phyloP scores from a whole-genome alignment of 2,329 filamentous ascomycete species.

The Colletotrichum truncatum region DNA sequence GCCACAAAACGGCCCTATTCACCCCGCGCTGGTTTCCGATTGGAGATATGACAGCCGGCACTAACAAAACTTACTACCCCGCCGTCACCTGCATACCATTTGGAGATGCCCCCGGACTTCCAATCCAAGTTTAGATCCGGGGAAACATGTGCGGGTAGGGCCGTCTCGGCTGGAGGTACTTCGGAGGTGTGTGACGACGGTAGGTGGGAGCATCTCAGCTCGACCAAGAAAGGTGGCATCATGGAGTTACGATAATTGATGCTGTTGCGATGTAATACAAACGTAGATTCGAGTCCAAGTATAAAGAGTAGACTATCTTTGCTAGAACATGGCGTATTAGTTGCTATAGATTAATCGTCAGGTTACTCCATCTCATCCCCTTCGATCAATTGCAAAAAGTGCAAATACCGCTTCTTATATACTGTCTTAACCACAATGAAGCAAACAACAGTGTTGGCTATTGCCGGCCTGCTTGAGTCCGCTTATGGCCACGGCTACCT shows the following conservation, averaged over 20 bases:
- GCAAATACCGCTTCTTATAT: too few relatives aligned
- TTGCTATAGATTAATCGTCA: too few relatives aligned
- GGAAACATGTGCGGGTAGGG: slow-evolving; percentile 15
- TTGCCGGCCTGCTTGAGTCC: background rate
- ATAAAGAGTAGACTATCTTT: too few relatives aligned
- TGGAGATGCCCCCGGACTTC: slow-evolving; percentile 12
- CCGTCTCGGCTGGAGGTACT: slow-evolving; percentile 26
- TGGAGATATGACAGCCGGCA: slow-evolving; percentile 19
- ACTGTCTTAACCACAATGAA: background rate
- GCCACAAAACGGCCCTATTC: slow-evolving; percentile 11
- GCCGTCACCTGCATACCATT: slow-evolving; percentile 13
- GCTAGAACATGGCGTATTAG: too few relatives aligned
- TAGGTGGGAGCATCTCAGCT: background rate
- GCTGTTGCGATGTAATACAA: background rate
- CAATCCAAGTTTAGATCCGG: slow-evolving; percentile 20
- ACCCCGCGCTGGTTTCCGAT: slow-evolving; percentile 21
- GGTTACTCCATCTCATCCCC: too few relatives aligned
- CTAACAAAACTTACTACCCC: slow-evolving; percentile 18
- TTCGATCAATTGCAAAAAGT: too few relatives aligned
- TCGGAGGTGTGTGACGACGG: slow-evolving; percentile 12
- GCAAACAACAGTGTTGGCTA: background rate
- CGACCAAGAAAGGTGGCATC: background rate
- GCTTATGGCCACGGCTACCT: slow-evolving; percentile 55
- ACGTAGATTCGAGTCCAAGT: too few relatives aligned
- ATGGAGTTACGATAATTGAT: background rate